Evolutionary conservation across 345 rosid species (phyloP).

Genomic region (Dipteronia dyeriana): DNA sequence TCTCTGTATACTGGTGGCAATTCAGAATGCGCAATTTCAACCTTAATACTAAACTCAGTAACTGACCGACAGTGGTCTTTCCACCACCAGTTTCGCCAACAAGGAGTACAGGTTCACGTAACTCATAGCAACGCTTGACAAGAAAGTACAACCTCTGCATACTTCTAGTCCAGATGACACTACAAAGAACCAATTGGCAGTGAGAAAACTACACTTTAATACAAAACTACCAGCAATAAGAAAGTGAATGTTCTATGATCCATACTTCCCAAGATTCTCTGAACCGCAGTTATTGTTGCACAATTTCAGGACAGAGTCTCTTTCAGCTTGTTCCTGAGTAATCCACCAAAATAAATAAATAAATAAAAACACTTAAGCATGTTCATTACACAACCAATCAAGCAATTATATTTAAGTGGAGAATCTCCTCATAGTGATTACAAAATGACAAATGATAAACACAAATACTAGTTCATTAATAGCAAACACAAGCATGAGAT

Average conservation of each 20-base stretch:
- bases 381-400: not conserved
- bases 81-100: constrained; percentile 99
- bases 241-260: constrained; percentile 10
- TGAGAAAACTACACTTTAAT: constrained; percentile 13
- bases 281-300: constrained; percentile 19
- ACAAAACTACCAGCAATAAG: constrained; percentile 15
- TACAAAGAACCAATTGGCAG: constrained; percentile 29
- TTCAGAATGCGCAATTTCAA: constrained; percentile 77
- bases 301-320: constrained; percentile 26
- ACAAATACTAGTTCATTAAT: not conserved
- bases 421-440: not conserved
- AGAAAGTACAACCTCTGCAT: constrained; percentile 87
- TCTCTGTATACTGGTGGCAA: constrained; percentile 94
- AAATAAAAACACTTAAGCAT: not conserved
- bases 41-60: constrained; percentile 55
- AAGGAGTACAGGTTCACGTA: constrained; percentile 93
- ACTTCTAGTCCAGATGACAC: constrained; percentile 75
- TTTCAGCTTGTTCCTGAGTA: constrained; percentile 50
- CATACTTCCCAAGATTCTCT: constrained; percentile 46
- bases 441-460: not conserved
- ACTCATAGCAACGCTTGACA: constrained; percentile 69
- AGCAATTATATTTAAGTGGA: not conserved
- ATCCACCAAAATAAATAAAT: not conserved
- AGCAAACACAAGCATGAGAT: not conserved
- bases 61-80: constrained; percentile 91